Base-by-base conservation (phyloP, 768 basidiomycete species). In the Lentinula sp. region DNA sequence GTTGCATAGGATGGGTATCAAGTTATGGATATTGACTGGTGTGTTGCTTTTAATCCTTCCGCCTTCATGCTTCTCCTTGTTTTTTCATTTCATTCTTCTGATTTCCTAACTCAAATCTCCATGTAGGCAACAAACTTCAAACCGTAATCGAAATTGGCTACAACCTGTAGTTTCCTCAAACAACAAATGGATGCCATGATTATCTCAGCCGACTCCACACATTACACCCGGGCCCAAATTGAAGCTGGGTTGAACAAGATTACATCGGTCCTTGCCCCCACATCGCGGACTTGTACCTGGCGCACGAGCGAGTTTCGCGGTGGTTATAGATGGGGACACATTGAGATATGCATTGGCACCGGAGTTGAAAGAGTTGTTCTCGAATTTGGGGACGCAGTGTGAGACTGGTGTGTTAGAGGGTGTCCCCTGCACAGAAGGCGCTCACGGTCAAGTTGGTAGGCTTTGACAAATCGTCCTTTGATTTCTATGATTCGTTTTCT, bases 141-240 rank as follows among this genome's bases (percentile, higher is more conserved):
- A 98, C 96, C 0, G 96, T 96, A 13, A 98, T 98, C 69, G 96
- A 98, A 71, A 98, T 98, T 64, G 95, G 91, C 10, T 98, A 91
- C 80, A 90, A 87, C 67, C n/a, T 97, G 96, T 76, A 98, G 98
- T 70, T 78, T 98, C 16, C 83, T 98, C 62, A 95, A 96, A 75
- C 86, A 80, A 69, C 87, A 91, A 62, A 98, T 96, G 95, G 95
- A 98, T 61, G 76, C 98, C 61, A 97, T 98, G 94, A 98, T 98
- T 69, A 77, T 98, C 23, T 95, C 95, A 0, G 91, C 95, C 1
- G 90, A 92, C 59, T 81, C 84, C 0, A 74, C 80, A 18, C 89
- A 90, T 59, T 83, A 85, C 20, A 83, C 95, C 1, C 87, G 91
- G 12, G 73, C 86, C 2, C 92, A 97, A 73, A 90, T 98, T 60